Evolutionary conservation across 2,329 filamentous ascomycete species (phyloP).

Genomic region (Sclerotinia nivalis): DNA sequence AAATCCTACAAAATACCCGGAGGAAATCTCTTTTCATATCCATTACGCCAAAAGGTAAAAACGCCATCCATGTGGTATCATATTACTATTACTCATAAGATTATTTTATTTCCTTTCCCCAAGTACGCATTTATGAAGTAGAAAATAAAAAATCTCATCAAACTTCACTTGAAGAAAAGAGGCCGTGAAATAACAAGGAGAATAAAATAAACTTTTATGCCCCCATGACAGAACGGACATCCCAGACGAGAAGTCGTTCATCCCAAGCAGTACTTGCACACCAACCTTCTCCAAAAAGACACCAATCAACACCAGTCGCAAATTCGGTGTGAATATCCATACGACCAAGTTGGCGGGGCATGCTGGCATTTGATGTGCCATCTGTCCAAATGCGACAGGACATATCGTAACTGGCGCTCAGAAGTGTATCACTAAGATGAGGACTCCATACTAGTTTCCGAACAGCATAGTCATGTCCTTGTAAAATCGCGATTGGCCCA

Average conservation of each 20-base stretch:
- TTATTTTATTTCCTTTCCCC: background rate
- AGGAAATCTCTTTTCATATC: background rate
- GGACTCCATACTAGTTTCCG: conserved; percentile 87
- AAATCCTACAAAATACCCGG: background rate
- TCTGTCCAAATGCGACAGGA: conserved; percentile 93
- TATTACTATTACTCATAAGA: conserved; percentile 11
- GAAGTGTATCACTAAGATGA: conserved; percentile 82
- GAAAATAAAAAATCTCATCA: background rate
- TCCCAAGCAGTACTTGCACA: conserved; percentile 95
- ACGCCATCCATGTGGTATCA: conserved; percentile 19
- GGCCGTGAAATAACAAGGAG: background rate
- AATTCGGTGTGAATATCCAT: conserved; percentile 97
- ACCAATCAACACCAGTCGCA: conserved; percentile 96
- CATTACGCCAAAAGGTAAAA: background rate
- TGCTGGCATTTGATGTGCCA: conserved; percentile 47
- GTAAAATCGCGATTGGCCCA: conserved; percentile 72
- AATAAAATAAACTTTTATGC: background rate
- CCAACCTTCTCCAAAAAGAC: conserved; percentile 96
- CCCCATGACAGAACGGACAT: conserved; percentile 68
- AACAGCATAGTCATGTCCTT: conserved; percentile 90
- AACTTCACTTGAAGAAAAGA: conserved; percentile 12
- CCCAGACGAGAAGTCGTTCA: conserved; percentile 87
- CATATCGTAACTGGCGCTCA: conserved; percentile 97
- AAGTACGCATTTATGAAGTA: conserved; percentile 4
- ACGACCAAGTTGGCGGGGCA: conserved; percentile 52